These are phyloP conservation scores for Mariannaea sp. DNA, from an alignment of 2,329 filamentous ascomycete species.

Conservation along the genomic window DNA sequence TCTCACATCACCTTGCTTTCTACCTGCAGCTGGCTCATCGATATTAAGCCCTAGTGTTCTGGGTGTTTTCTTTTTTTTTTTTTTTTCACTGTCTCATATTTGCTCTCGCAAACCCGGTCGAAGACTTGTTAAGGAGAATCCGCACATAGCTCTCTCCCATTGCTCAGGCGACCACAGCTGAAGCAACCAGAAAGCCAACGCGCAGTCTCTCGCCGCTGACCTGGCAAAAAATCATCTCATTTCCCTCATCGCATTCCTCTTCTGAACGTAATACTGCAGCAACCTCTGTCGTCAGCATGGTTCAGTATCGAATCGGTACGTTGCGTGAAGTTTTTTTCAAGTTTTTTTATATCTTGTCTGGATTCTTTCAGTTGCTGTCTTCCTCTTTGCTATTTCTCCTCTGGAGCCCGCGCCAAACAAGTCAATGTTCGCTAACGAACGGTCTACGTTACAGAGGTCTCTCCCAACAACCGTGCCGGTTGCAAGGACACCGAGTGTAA, in stretches of 20 bases:
- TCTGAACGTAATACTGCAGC: conserved; percentile 1
- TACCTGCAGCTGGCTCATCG: conserved; percentile 12
- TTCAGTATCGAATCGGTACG: conserved; percentile 54
- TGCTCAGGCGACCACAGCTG: background rate
- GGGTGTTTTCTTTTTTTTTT: conserved; percentile 4
- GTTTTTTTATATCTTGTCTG: background rate
- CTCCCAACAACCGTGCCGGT: conserved; percentile 71
- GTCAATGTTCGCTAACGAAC: conserved; percentile 20
- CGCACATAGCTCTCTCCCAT: background rate
- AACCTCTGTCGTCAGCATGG: conserved; percentile 43
- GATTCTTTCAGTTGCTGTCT: too few relatives aligned
- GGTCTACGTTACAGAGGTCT: conserved; percentile 61
- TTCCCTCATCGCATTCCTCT: conserved; percentile 19
- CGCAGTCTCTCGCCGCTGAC: conserved; percentile 12
- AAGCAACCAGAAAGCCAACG: conserved; percentile 3
- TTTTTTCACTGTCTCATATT: too few relatives aligned
- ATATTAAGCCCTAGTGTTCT: background rate
- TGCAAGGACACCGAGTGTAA: conserved; percentile 80
- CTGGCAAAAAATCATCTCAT: conserved; percentile 16
- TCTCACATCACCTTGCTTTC: conserved; percentile 15
- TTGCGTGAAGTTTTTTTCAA: conserved; percentile 11
- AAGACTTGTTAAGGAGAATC: conserved; percentile 4
- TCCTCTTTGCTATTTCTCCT: background rate
- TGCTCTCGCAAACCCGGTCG: background rate
- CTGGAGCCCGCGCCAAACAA: conserved; percentile 7